These are phyloP conservation scores for Puccinia horiana DNA, from an alignment of 1,284 basidiomycete species.

Conservation along the genomic window DNA sequence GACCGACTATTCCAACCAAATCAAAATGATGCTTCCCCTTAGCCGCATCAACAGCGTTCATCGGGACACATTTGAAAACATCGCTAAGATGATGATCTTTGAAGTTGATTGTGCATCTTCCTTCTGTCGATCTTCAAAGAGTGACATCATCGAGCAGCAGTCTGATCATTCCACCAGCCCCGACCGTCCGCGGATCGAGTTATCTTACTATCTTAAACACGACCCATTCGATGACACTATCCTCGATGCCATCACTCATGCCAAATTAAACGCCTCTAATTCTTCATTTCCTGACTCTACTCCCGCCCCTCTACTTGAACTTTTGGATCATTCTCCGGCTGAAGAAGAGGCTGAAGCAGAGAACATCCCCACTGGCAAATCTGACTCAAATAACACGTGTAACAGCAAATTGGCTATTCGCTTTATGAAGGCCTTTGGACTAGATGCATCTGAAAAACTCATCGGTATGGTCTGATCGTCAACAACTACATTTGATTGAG, in stretches of 20 bases:
- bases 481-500: constrained; percentile 11
- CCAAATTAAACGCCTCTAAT: constrained; percentile 13
- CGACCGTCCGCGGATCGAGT: constrained; percentile 22
- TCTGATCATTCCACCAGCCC: neutral
- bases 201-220: constrained; percentile 45
- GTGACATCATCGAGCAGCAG: constrained; percentile 19
- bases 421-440: constrained; percentile 47
- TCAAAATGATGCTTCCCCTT: constrained; percentile 55
- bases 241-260: constrained; percentile 34
- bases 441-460: constrained; percentile 33
- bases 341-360: constrained; percentile 21
- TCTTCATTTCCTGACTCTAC: neutral
- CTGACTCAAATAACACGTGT: constrained; percentile 1
- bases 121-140: neutral
- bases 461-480: neutral
- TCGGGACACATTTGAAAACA: constrained; percentile 50
- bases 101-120: constrained; percentile 21
- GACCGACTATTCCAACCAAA: constrained; percentile 52
- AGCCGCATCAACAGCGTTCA: constrained; percentile 53
- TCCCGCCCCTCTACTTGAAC: constrained; percentile 36
- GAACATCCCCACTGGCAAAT: neutral
- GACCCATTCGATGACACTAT: constrained; percentile 41
- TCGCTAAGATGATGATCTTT: constrained; percentile 52
- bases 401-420: constrained; percentile 17
- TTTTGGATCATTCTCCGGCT: constrained; percentile 16